These are phyloP conservation scores for Lipomyces sp. DNA, from an alignment of 805 yeast genomes.

Conservation along the genomic window DNA sequence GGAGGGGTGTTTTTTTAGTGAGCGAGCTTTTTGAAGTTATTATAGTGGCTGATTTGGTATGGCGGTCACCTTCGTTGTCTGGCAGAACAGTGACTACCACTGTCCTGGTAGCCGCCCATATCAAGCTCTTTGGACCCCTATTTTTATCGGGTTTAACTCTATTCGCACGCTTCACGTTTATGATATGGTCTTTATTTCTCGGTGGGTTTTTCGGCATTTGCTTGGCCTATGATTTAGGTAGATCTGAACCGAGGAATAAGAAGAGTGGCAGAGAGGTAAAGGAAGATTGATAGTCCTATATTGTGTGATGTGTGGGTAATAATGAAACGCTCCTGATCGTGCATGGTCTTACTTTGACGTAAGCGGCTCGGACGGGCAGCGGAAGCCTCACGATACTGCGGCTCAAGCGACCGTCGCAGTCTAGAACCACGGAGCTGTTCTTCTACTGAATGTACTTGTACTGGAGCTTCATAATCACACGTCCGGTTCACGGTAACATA, in stretches of 20 bases:
- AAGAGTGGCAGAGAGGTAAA: background rate
- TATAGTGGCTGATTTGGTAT: background rate
- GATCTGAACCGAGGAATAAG: background rate
- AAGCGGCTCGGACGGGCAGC: no score
- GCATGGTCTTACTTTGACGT: background rate
- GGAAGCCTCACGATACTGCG: no score
- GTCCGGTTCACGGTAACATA: no score
- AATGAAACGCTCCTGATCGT: background rate
- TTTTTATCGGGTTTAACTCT: background rate
- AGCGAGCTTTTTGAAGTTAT: background rate
- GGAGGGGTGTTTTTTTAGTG: background rate
- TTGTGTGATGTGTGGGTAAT: no score
- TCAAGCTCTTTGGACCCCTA: background rate
- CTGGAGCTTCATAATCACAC: no score
- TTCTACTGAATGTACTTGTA: no score
- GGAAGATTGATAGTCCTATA: no score
- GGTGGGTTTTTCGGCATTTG: background rate
- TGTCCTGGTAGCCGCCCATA: background rate
- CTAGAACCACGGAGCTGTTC: no score
- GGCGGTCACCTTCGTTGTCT: background rate
- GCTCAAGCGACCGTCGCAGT: no score
- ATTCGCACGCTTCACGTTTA: background rate
- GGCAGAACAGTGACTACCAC: constrained; percentile 2
- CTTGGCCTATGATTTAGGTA: background rate
- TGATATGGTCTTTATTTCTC: background rate